Evolutionary conservation across 306 rosid species (phyloP), one percentile per base, ranked within the genome.

Genomic region (Astragalus glycyphyllos): DNA sequence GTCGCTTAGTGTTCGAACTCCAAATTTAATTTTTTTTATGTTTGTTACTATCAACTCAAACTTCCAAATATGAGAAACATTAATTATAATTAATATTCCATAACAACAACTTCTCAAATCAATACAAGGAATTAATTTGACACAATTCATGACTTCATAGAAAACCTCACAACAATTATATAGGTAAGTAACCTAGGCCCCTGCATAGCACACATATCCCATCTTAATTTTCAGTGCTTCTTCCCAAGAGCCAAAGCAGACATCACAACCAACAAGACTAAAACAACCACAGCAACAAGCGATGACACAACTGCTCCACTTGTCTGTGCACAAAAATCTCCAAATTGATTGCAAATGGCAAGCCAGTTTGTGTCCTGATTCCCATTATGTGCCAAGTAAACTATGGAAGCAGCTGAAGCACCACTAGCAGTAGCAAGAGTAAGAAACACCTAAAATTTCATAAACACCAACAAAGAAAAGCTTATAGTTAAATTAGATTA

Each of bases 321-420:
- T 5, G 86, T 73, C 17, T 47, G 26, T 60, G 77, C 74, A 68
- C 98, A 90, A 65, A 92, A 92, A 59, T 82, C 89, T 8, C 83
- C 87, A 65, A 85, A 92, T 68, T 90, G 97, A 47, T 88, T 82
- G 81, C 98, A 92, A 8, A 92, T 85, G 9, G 98, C 96, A 4
- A 90, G 55, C 98, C 98, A 92, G 10, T 90, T 92, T 13, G 98
- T 77, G 78, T 76, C 82, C 6, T 87, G 59, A 37, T 90, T 82
- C 0, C 98, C 98, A 54, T 84, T 88, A 73, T 92, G 98, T 46
- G 97, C 98, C 71, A 92, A 71, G 81, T 88, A 92, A 11, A 88
- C 97, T 61, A 90, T 84, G 35, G 91, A 74, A 1, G 97, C 90
- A 0, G 93, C 96, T 9, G 98, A 87, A 5, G 91, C 87, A 29